Evolutionary conservation across 495 filamentous ascomycete genomes (phyloP), one percentile per base, ranked within the genome.

Genomic region (Penicillium cataractarum): DNA sequence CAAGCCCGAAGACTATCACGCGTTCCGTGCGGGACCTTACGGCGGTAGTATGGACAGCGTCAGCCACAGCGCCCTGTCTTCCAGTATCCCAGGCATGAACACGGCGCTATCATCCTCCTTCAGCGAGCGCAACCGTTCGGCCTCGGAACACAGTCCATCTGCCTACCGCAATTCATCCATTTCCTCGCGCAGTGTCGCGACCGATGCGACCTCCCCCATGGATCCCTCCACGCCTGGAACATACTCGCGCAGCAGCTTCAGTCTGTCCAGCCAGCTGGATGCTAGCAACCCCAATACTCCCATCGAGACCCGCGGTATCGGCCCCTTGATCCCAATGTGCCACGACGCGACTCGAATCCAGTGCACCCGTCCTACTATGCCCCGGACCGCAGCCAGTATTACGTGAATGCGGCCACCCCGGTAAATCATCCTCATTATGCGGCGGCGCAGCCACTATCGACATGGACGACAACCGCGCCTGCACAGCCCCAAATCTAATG

Each of bases 161-260:
- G 76, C 74, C 6, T 81, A 81, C 48, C 73, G 78, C 54, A 80
- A 78, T 42, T 74, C 76, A 0, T 80, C 78, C 5, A 77, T 81
- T 12, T 80, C 78, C 15, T 78, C 76, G 22, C 74, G 77, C 53
- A 79, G 75, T 58, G 70, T 76, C 37, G 72, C 74, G 4, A 78
- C 78, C 5, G 78, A 81, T 46, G 72, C 73, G 7, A 77, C 78
- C 19, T 80, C 78, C 0, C 78, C 78, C 9, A 76, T 77, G 60
- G 78, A 81, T 48, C 71, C 77, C 1, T 69, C 77, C 8, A 76
- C 77, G 0, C 73, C 77, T 0, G 76, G 63, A 42, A 76, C 71
- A 9, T 80, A 71, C 64, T 79, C 77, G 10, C 76, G 75, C 15
- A 58, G 73, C 49, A 79, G 75, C 57, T 81, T 79, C 66, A 76